Percentiles rank a stretch among this genome's conserved stretches.
Evolutionary conservation across 1,284 basidiomycete species (phyloP).

Genomic region (Tilletia horrida): DNA sequence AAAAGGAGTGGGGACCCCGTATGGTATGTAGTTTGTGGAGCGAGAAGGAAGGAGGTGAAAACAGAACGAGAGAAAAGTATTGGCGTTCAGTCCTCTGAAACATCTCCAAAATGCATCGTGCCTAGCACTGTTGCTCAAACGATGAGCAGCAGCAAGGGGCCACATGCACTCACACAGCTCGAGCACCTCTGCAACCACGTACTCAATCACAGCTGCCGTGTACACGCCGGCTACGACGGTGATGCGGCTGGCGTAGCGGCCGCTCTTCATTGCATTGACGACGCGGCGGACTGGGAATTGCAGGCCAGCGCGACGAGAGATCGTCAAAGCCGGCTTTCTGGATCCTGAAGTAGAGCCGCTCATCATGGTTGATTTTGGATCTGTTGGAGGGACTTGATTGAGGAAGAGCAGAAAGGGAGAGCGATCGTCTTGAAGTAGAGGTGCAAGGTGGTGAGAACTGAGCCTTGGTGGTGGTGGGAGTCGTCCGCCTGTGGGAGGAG

Average conservation of each 20-base stretch:
- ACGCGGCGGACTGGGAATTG: constrained; percentile 91
- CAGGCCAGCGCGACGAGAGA: not conserved
- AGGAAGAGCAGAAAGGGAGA: too few species aligned
- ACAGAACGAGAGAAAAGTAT: not conserved
- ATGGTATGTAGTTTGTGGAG: too few species aligned
- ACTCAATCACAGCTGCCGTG: constrained; percentile 84
- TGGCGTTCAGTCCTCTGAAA: not conserved
- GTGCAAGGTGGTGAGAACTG: too few species aligned
- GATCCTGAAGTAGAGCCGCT: too few species aligned
- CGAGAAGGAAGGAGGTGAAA: not conserved
- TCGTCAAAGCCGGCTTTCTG: not conserved
- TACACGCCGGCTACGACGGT: constrained; percentile 89
- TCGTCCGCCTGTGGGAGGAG: too few species aligned
- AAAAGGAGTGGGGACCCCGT: too few species aligned
- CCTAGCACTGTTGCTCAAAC: too few species aligned
- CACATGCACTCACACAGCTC: constrained; percentile 62
- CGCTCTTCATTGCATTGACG: constrained; percentile 86
- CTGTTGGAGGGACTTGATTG: too few species aligned
- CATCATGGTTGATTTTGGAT: too few species aligned
- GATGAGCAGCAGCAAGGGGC: not conserved
- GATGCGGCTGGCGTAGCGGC: constrained; percentile 87
- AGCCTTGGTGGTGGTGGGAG: too few species aligned
- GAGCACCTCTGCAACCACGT: constrained; percentile 82
- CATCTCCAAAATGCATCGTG: too few species aligned
- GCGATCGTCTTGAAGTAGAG: too few species aligned